phyloP scores from a whole-genome alignment of 176 grass and related monocot species.

The Dendrocalamus sinicus region DNA sequence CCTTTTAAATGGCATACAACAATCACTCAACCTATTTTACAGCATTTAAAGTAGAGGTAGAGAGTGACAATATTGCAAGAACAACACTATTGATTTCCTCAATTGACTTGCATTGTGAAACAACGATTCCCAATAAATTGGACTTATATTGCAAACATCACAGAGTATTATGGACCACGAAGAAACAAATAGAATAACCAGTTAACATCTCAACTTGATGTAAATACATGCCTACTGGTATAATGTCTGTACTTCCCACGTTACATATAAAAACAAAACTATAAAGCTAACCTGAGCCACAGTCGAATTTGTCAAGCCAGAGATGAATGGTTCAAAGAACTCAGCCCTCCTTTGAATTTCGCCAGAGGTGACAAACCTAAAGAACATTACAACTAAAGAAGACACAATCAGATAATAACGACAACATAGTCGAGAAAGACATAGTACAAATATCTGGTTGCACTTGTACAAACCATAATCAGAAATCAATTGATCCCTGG shows the following conservation, averaged over 20 bases:
- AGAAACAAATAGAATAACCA: neutral
- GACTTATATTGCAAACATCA: neutral
- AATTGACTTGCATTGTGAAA: neutral
- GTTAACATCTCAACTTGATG: neutral
- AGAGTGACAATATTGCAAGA: neutral
- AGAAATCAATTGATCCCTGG: slow-evolving; percentile 71
- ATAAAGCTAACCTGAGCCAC: slow-evolving; percentile 68
- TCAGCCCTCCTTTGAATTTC: slow-evolving; percentile 86
- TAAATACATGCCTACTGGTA: slow-evolving; percentile 17
- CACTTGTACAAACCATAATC: slow-evolving; percentile 83
- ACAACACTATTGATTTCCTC: neutral
- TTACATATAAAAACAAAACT: slow-evolving; percentile 9
- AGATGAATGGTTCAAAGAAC: slow-evolving; percentile 92
- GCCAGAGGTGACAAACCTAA: slow-evolving; percentile 94
- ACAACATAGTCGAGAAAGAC: slow-evolving; percentile 20
- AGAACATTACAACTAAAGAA: slow-evolving; percentile 93
- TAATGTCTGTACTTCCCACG: neutral
- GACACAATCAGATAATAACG: slow-evolving; percentile 34
- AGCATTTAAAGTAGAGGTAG: neutral
- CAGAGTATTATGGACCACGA: neutral
- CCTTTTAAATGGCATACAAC: slow-evolving; percentile 4
- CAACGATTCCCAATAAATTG: slow-evolving; percentile 10
- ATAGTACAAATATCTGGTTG: slow-evolving; percentile 9
- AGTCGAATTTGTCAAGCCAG: slow-evolving; percentile 66
- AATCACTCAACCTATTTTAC: slow-evolving; percentile 1